These are phyloP conservation scores for Cicer pinnatifidum DNA, from an alignment of 306 rosid species.

Conservation along the genomic window DNA sequence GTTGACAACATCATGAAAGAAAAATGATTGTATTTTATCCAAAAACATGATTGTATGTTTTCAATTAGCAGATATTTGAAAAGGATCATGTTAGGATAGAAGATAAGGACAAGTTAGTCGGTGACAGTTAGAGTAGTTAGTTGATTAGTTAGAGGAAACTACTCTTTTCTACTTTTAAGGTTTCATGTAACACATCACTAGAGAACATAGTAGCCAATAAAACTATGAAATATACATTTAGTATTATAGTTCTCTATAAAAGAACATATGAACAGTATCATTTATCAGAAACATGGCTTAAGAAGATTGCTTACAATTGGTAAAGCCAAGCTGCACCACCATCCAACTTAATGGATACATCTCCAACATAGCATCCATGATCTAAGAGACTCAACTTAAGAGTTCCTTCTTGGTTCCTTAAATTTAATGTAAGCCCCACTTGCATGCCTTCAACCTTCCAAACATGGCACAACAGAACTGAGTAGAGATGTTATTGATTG, in stretches of 20 bases:
- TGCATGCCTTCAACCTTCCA: slow-evolving; percentile 77
- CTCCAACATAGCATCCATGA: slow-evolving; percentile 67
- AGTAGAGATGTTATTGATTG: slow-evolving; percentile 31
- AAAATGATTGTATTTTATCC: background rate
- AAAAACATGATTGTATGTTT: too few relatives aligned
- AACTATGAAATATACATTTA: background rate
- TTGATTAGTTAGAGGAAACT: background rate
- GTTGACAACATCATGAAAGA: background rate
- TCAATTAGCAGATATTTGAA: too few relatives aligned
- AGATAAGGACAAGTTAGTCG: too few relatives aligned
- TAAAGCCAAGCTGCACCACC: slow-evolving; percentile 96
- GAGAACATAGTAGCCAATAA: background rate
- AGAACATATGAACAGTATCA: slow-evolving; percentile 13
- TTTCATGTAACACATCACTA: background rate
- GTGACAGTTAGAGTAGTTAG: too few relatives aligned
- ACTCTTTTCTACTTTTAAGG: background rate
- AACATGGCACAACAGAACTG: slow-evolving; percentile 44
- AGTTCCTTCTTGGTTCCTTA: slow-evolving; percentile 67
- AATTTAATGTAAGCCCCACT: slow-evolving; percentile 62
- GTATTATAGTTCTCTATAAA: background rate
- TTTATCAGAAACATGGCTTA: slow-evolving; percentile 35
- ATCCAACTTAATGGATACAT: slow-evolving; percentile 64
- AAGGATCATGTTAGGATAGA: too few relatives aligned
- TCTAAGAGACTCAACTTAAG: slow-evolving; percentile 67
- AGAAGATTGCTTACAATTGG: slow-evolving; percentile 67